A percentile compares a stretch with the other conserved stretches of the same genome.
Evolutionary conservation across 495 filamentous ascomycete species (phyloP).

Genomic region (Aspergillus ellipticus): DNA sequence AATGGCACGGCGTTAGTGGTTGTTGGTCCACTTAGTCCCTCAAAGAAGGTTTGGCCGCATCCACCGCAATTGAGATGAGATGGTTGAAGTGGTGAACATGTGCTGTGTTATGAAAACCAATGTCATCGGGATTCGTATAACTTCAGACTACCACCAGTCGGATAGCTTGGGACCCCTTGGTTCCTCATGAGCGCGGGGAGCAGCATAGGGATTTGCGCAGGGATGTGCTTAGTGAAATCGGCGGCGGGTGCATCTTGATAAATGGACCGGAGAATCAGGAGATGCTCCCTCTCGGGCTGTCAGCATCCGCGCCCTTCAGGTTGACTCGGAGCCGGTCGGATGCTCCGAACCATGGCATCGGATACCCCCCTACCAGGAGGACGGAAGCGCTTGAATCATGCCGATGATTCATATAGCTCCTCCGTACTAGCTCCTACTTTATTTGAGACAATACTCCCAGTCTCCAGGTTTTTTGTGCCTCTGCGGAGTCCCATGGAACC

Average conservation of each 20-base stretch:
- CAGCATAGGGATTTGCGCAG: neutral
- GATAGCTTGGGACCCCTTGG: neutral
- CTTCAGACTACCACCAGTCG: neutral
- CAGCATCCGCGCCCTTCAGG: neutral
- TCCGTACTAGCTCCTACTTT: neutral
- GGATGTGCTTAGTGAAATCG: neutral
- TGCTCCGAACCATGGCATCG: neutral
- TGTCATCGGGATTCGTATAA: neutral
- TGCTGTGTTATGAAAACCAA: neutral
- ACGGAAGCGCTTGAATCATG: neutral
- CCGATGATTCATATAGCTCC: neutral
- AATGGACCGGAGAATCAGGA: neutral
- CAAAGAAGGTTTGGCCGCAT: constrained; percentile 3
- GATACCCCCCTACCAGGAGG: neutral
- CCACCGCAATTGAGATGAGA: constrained; percentile 1
- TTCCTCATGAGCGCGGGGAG: neutral
- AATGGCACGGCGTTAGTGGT: constrained; percentile 3
- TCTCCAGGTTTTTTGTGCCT: neutral
- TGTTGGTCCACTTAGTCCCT: neutral
- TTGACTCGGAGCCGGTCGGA: neutral
- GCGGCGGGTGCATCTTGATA: neutral
- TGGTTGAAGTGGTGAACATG: neutral
- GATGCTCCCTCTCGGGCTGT: neutral
- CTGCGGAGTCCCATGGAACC: neutral
- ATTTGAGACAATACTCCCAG: neutral